These are phyloP conservation scores for Ceratocystis harringtonii DNA, from an alignment of 2,329 filamentous ascomycete genomes.

Conservation along the genomic window DNA sequence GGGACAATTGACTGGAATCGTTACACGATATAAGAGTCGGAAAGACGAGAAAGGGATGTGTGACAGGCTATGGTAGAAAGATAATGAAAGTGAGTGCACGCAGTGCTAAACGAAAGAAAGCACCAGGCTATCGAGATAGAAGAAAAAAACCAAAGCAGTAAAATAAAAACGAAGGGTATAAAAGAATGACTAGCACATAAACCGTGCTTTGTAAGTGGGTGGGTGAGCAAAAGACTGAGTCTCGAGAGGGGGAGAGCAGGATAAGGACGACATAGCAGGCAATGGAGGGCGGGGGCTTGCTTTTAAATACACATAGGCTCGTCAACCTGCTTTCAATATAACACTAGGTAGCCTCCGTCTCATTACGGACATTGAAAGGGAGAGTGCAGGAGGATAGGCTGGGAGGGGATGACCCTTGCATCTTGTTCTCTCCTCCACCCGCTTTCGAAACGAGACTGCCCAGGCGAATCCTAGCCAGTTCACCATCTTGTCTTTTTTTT, in stretches of 20 bases:
- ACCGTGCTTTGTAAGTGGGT: conserved; percentile 8
- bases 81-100: conserved; percentile 11
- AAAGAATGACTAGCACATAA: conserved; percentile 16
- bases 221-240: conserved; percentile 7
- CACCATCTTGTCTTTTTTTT: background rate
- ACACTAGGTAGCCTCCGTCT: background rate
- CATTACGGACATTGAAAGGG: background rate
- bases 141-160: background rate
- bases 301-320: background rate
- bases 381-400: background rate
- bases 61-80: background rate
- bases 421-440: background rate
- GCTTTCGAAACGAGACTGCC: conserved; percentile 4
- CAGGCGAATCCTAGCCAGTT: background rate
- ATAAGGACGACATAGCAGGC: background rate
- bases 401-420: background rate
- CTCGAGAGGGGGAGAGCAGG: background rate
- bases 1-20: background rate
- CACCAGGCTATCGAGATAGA: conserved; percentile 10
- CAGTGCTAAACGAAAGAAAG: conserved; percentile 17
- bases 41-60: background rate
- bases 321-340: background rate
- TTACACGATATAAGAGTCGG: background rate
- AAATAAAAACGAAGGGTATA: conserved; percentile 6
- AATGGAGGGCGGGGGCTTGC: background rate